Conservation (phyloP, 2,329 filamentous ascomycete genomes). For the Aspergillus terreus region DNA sequence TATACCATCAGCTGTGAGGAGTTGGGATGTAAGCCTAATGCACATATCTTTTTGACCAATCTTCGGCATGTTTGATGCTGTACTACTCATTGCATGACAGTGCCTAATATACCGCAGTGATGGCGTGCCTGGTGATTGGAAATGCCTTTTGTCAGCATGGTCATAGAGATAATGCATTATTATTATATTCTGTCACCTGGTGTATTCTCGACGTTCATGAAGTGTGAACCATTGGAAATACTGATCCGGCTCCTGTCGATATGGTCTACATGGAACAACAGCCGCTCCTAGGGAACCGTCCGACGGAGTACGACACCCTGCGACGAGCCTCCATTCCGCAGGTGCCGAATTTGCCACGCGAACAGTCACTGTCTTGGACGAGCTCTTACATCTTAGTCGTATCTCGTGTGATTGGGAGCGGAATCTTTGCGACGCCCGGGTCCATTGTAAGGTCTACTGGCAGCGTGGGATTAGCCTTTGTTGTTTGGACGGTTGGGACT, state of each 20-base stretch:
- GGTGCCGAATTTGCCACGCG: background rate
- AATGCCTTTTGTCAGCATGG: background rate
- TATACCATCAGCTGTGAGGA: too few relatives aligned
- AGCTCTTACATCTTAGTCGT: constrained; percentile 66
- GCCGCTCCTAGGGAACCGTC: constrained; percentile 13
- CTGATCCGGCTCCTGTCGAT: background rate
- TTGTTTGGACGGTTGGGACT: constrained; percentile 62
- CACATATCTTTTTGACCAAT: too few relatives aligned
- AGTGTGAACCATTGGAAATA: background rate
- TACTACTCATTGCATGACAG: background rate
- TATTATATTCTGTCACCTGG: background rate
- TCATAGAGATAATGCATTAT: background rate
- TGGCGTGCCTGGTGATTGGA: constrained; percentile 23
- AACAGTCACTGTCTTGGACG: constrained; percentile 59
- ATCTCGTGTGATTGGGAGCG: constrained; percentile 65
- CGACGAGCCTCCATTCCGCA: background rate
- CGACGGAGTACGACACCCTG: background rate
- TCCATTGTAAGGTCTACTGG: constrained; percentile 64
- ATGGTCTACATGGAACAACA: constrained; percentile 20
- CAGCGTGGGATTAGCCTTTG: constrained; percentile 60
- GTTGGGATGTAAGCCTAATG: too few relatives aligned
- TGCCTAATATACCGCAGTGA: constrained; percentile 21
- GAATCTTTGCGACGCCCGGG: constrained; percentile 69
- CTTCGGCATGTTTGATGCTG: too few relatives aligned
- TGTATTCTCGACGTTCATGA: too few relatives aligned